Evolutionary conservation across 1,139 yeast species (phyloP), one percentile per base, ranked within the genome.

Genomic region (Saccharomycopsis hybrid): DNA sequence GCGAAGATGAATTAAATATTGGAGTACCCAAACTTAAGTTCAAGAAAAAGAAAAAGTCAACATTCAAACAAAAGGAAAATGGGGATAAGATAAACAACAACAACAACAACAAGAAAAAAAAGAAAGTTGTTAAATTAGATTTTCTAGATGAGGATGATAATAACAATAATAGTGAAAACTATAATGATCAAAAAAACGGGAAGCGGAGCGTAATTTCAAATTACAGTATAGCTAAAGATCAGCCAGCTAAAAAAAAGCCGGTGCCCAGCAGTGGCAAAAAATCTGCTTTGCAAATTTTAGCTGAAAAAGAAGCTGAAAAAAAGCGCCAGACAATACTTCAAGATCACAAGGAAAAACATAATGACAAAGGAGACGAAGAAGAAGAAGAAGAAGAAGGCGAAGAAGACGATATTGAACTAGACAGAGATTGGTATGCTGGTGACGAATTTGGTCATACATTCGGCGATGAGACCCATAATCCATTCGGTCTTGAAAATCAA

Each of bases 21-120:
- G 76, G 39, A 77, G 83, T 29, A 78, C 90, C 4, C 63, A 67
- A 32, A 85, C 32, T 47, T 9, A 49, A 50, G 31, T 50, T 50
- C 31, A 48, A 44, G 40, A 50, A 50, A 32, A 40, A 44, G 39
- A 18, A 38, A 24, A 11, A n/a, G 5, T 31, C 27, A 29, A 24
- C 27, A 31, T 13, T 25, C 8, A 8, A 30, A n/a, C 13, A 40
- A 41, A 18, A 41, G 24, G 24, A 45, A 42, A 36, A 27, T 28
- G 24, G 11, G 25, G 13, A 3, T 29, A 18, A n/a, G 33, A 8
- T 43, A 35, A 7, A 11, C 37, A n/a, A 7, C n/a, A 9, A 4
- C 2, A 4, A 32, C 40, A 36, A 24, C 24, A 43, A 25, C 11
- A 39, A 27, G 33, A 44, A 18, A 39, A 43, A 43, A 39, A 43